phyloP scores from a whole-genome alignment of 2,329 filamentous ascomycete species.

The Phaeoacremonium minimum region DNA sequence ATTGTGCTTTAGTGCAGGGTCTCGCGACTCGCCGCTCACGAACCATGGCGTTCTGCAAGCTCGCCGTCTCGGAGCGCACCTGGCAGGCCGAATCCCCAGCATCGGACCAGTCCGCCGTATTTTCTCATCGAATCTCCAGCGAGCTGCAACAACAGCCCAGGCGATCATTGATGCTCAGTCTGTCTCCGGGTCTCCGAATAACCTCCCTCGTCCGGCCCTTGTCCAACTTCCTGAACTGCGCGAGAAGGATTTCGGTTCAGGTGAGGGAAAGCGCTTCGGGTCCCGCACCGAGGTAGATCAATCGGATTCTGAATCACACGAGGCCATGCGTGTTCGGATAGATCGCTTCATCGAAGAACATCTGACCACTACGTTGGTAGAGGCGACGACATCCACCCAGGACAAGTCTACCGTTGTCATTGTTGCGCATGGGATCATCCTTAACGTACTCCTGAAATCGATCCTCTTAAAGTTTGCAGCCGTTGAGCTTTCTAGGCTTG shows the following conservation, averaged over 20 bases:
- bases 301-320: slow-evolving; percentile 60
- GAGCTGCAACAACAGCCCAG: slow-evolving; percentile 68
- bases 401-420: slow-evolving; percentile 47
- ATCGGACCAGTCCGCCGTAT: slow-evolving; percentile 50
- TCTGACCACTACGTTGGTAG: slow-evolving; percentile 52
- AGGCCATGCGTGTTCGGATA: slow-evolving; percentile 61
- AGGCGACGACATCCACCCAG: slow-evolving; percentile 11
- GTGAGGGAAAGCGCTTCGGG: slow-evolving; percentile 61
- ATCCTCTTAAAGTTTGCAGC: slow-evolving; percentile 51
- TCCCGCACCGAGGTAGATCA: slow-evolving; percentile 20
- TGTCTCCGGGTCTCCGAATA: background rate
- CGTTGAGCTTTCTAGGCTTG: slow-evolving; percentile 12
- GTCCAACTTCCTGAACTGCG: slow-evolving; percentile 47
- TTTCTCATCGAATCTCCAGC: slow-evolving; percentile 74
- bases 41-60: slow-evolving; percentile 78
- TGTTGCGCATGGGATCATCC: slow-evolving; percentile 80
- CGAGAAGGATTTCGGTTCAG: slow-evolving; percentile 71
- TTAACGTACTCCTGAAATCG: slow-evolving; percentile 63
- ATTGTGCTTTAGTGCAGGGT: slow-evolving; percentile 56
- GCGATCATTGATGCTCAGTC: slow-evolving; percentile 56
- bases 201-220: slow-evolving; percentile 25
- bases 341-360: slow-evolving; percentile 62
- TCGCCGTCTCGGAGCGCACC: slow-evolving; percentile 62
- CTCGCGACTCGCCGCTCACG: slow-evolving; percentile 75
- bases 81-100: slow-evolving; percentile 31